Conservation (phyloP, 2,329 filamentous ascomycete species). For the Paraphaeosphaeria sporulosa region DNA sequence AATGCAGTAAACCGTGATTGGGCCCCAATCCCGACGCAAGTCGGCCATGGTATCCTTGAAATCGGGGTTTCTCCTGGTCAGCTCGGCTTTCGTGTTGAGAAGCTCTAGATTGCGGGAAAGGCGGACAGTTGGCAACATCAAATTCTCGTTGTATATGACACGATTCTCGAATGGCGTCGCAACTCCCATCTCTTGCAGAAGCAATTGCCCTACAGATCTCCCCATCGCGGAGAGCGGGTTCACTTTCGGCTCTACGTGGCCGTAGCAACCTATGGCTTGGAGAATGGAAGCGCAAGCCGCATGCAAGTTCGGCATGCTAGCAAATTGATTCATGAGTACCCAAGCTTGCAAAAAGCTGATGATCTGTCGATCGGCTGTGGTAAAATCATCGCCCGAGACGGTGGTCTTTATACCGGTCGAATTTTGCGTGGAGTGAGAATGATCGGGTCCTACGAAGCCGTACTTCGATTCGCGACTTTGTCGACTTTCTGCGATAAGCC, state of each 20-base stretch:
- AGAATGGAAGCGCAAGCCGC: constrained; percentile 71
- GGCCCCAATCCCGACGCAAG: constrained; percentile 66
- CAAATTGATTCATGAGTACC: constrained; percentile 40
- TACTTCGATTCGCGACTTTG: constrained; percentile 41
- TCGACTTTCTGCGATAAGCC: constrained; percentile 51
- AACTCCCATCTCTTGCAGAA: constrained; percentile 78
- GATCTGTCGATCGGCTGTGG: constrained; percentile 61
- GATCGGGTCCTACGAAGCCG: constrained; percentile 51
- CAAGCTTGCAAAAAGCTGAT: constrained; percentile 75
- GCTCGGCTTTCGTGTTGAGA: constrained; percentile 45
- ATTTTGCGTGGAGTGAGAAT: constrained; percentile 31
- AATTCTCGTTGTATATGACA: constrained; percentile 64
- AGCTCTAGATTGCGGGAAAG: constrained; percentile 54
- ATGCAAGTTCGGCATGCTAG: constrained; percentile 59
- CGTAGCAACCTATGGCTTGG: constrained; percentile 68
- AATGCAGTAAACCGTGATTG: constrained; percentile 74
- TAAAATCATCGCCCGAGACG: constrained; percentile 53
- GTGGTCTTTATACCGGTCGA: constrained; percentile 25
- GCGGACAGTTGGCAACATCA: constrained; percentile 60
- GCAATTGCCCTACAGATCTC: constrained; percentile 61
- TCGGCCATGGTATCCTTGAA: constrained; percentile 63
- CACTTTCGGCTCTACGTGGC: constrained; percentile 37
- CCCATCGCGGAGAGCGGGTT: constrained; percentile 46
- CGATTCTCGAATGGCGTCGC: constrained; percentile 75
- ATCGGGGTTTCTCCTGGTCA: constrained; percentile 34